Conservation (phyloP, 129 eudicot species). For the Lactuca saligna region DNA sequence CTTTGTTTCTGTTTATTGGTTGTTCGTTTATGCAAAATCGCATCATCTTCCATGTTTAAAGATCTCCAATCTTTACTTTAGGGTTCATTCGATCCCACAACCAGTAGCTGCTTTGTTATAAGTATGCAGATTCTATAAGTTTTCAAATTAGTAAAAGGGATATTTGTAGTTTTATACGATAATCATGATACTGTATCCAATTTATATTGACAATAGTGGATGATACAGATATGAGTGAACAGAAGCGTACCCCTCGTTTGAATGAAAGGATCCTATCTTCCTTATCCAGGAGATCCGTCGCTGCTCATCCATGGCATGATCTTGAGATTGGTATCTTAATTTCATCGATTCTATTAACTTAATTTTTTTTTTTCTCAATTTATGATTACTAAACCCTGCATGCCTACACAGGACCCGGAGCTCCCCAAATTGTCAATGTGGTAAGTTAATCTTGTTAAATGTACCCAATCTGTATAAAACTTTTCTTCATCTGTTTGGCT, state of each 20-base stretch:
- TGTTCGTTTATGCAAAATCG: not conserved
- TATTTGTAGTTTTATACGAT: not conserved
- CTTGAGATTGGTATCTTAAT: slow-evolving; percentile 44
- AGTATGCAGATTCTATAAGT: not conserved
- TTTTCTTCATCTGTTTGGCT: not conserved
- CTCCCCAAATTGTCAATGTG: slow-evolving; percentile 56
- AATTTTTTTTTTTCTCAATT: not conserved
- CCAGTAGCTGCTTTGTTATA: not conserved
- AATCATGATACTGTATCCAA: not conserved
- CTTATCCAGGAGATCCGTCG: slow-evolving; percentile 47
- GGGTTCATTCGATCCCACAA: slow-evolving; percentile 6
- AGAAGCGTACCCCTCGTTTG: slow-evolving; percentile 39
- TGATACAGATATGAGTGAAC: slow-evolving; percentile 35
- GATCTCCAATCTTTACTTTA: slow-evolving; percentile 10
- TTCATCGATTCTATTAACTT: not conserved
- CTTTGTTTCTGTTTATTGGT: not conserved
- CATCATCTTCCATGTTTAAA: not conserved
- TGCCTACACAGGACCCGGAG: slow-evolving; percentile 62
- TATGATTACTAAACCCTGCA: slow-evolving; percentile 2
- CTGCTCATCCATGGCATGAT: slow-evolving; percentile 66
- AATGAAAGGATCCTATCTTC: slow-evolving; percentile 57
- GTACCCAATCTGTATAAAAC: not conserved
- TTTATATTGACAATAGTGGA: not conserved
- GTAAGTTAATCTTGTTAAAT: slow-evolving; percentile 37
- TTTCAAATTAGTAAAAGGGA: slow-evolving; percentile 8